A percentile compares a stretch with the other conserved stretches of the same genome.
These are phyloP conservation scores for Vaccinium darrowii DNA, from an alignment of 148 eudicot genomes.

Conservation along the genomic window DNA sequence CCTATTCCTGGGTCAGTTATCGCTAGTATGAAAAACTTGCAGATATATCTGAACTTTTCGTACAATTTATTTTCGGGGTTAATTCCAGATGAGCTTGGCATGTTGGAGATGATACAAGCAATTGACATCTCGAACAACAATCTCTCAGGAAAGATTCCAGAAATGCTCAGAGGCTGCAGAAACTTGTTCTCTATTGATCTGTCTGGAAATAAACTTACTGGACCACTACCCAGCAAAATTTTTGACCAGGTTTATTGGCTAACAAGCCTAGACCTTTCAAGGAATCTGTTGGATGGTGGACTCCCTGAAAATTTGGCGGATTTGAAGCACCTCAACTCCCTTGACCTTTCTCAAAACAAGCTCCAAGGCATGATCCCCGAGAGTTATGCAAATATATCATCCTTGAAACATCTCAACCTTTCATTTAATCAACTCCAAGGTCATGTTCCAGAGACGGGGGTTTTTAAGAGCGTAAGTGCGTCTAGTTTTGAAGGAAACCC, in stretches of 20 bases:
- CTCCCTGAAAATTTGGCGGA: conserved; percentile 55
- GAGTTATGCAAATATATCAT: conserved; percentile 33
- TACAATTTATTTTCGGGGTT: conserved; percentile 50
- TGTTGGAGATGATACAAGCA: conserved; percentile 69
- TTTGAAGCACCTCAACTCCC: conserved; percentile 37
- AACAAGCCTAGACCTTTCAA: conserved; percentile 59
- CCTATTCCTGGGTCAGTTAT: conserved; percentile 49
- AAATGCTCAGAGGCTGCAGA: conserved; percentile 54
- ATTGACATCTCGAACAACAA: conserved; percentile 77
- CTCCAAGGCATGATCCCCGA: conserved; percentile 63
- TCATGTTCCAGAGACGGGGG: conserved; percentile 45
- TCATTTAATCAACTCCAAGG: conserved; percentile 86
- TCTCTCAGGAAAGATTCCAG: conserved; percentile 63
- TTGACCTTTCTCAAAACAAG: conserved; percentile 70
- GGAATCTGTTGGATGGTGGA: conserved; percentile 54
- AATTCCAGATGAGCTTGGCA: conserved; percentile 65
- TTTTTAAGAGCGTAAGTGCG: conserved; percentile 27
- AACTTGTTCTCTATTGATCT: conserved; percentile 63
- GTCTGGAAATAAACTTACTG: conserved; percentile 59
- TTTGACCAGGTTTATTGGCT: conserved; percentile 38
- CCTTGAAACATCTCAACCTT: conserved; percentile 57
- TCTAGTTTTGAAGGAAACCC: conserved; percentile 64
- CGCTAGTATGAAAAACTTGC: conserved; percentile 57
- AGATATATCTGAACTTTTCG: conserved; percentile 58
- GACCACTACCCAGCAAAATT: conserved; percentile 36